Evolutionary conservation across 2,329 filamentous ascomycete genomes (phyloP), one percentile per base, ranked within the genome.

Genomic region (Aaosphaeria arxii): DNA sequence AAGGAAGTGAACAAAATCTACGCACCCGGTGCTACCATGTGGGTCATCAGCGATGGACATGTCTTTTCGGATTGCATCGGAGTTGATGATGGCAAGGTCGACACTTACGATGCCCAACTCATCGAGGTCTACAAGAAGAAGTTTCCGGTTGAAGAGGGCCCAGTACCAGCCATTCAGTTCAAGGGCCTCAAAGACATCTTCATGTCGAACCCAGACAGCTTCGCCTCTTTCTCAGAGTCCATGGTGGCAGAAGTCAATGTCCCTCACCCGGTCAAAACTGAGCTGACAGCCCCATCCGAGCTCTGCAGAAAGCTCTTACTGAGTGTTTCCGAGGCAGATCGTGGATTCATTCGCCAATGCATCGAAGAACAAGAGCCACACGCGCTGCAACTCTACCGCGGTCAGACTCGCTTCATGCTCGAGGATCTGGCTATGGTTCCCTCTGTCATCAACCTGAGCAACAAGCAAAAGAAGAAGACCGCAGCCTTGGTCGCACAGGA

Each of bases 31-130:
- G 73, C 71, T 5, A 64, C 71, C 7, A 61, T 75, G 28, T 69
- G 68, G 50, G 70, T 77, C 35, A 71, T 71, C 42, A 74, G 72
- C 2, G 74, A 77, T 46, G 74, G 74, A 4, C 62, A 74, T 9
- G 69, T 74, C 7, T 67, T 67, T 41, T 64, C 62, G 9, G 60
- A 76, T 51, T 75, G 72, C 58, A 74, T 76, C 38, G 73, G 74
- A 6, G 73, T 75, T 31, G 73, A 75, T 28, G 73, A 77, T 50
- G 61, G 61, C 24, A 63, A 66, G 40, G 73, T 77, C 9, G 71
- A 74, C 40, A 50, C 50, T 6, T 76, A 76, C 49, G 65, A 70
- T 36, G 61, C 56, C 6, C 58, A 63, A 7, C 59, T 77, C 43
- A 66, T 66, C 30, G 62, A 66, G 13, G 71, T 74, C 59, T 73